Conservation (phyloP, 1,284 basidiomycete species). For the Acaromyces ingoldii region DNA sequence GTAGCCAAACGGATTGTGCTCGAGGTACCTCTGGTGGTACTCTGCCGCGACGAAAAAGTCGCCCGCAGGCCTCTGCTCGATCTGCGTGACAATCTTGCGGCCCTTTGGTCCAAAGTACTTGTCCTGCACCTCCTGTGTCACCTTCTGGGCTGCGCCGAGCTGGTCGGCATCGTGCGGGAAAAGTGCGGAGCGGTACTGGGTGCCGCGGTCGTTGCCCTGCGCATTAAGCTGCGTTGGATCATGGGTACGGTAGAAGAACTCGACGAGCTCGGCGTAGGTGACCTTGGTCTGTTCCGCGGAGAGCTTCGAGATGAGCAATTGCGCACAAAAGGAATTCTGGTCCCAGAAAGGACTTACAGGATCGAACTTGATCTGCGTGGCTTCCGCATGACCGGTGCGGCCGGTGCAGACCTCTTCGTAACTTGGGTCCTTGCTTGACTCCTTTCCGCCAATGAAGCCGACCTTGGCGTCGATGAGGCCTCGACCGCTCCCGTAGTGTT, state of each 20-base stretch:
- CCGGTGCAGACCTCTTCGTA: constrained; percentile 71
- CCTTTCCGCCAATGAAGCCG: constrained; percentile 44
- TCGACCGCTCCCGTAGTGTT: constrained; percentile 45
- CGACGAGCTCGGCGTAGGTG: constrained; percentile 74
- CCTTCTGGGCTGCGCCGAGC: constrained; percentile 65
- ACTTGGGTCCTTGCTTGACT: constrained; percentile 49
- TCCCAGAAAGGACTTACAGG: constrained; percentile 52
- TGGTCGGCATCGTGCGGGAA: constrained; percentile 78
- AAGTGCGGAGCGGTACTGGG: constrained; percentile 84
- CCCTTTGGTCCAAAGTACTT: constrained; percentile 67
- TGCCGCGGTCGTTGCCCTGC: constrained; percentile 52
- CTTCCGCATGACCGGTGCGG: constrained; percentile 81
- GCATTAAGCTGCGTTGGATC: constrained; percentile 68
- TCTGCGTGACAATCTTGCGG: constrained; percentile 67
- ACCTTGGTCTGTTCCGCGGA: constrained; percentile 61
- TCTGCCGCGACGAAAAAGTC: constrained; percentile 36
- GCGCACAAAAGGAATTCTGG: too few relatives aligned
- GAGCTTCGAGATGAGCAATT: too few relatives aligned
- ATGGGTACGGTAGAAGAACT: constrained; percentile 65
- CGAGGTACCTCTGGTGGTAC: constrained; percentile 48
- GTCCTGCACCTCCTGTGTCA: constrained; percentile 78
- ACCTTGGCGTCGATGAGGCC: constrained; percentile 41
- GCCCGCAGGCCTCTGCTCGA: constrained; percentile 21
- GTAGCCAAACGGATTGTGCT: constrained; percentile 15
- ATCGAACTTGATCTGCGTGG: constrained; percentile 78